Conservation (phyloP, 805 yeast species). For the Millerozyma acaciae region DNA sequence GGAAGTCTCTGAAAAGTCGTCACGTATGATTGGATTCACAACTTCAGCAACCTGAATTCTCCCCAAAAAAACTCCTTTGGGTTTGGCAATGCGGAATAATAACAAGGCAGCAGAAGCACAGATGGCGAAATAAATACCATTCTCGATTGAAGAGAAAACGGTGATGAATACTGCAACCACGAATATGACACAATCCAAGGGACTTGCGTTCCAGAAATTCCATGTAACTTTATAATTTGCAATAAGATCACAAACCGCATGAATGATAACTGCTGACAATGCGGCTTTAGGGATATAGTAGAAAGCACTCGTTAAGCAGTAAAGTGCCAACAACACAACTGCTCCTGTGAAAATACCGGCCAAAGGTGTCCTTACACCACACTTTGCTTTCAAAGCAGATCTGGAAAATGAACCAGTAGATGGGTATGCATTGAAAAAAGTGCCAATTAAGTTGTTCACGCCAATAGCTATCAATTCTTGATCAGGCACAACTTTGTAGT, state of each 20-base stretch:
- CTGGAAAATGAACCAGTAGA: conserved; percentile 95
- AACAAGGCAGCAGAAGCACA: conserved; percentile 76
- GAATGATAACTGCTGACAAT: conserved; percentile 82
- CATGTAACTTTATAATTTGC: conserved; percentile 65
- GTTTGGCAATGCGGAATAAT: conserved; percentile 71
- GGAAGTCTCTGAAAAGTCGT: conserved; percentile 13
- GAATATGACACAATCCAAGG: conserved; percentile 72
- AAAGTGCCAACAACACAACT: conserved; percentile 82
- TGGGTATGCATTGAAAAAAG: conserved; percentile 90
- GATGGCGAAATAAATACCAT: conserved; percentile 88
- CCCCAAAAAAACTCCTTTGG: conserved; percentile 81
- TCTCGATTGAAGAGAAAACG: conserved; percentile 75
- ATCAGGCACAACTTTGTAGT: conserved; percentile 85
- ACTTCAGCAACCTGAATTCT: conserved; percentile 68
- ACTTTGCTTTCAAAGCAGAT: conserved; percentile 89
- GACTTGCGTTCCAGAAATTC: conserved; percentile 68
- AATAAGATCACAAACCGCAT: conserved; percentile 84
- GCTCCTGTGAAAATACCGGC: conserved; percentile 90
- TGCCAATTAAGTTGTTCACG: conserved; percentile 83
- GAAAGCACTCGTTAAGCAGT: conserved; percentile 78
- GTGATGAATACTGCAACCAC: conserved; percentile 68
- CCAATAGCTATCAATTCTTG: conserved; percentile 95
- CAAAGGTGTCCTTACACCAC: conserved; percentile 92
- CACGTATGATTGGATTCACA: conserved; percentile 52
- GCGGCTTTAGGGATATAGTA: conserved; percentile 89